Evolutionary conservation across 345 rosid species (phyloP), one percentile per base, ranked within the genome.

Genomic region (Eucalyptus pauciflora): DNA sequence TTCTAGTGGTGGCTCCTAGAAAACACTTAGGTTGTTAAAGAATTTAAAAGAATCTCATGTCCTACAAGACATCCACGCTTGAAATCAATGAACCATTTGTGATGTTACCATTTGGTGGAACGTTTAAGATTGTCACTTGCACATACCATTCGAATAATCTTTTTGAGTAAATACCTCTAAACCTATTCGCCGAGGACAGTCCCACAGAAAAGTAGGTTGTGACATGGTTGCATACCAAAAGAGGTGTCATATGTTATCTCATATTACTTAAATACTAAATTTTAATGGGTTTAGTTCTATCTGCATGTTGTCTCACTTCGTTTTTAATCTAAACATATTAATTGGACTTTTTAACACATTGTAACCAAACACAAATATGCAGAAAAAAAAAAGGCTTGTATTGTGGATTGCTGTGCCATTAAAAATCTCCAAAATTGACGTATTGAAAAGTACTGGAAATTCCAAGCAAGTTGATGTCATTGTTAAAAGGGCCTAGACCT

Each of bases 31-130:
- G 27, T 56, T 8, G 11, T 56, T 56, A 56, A 56, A 56, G 29
- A 56, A 56, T 9, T 56, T 56, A 9, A 56, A 56, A 56, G 62
- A 4, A 56, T 9, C 27, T 56, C 27, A 24, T 56, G 62, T 56
- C 62, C 25, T 20, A 2, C 27, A 24, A 1, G 0, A 20, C 27
- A 56, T 56, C 27, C 12, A 1, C 29, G 4, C 27, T 56, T 3
- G 5, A 56, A 56, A 56, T 56, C 27, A 24, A 22, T 56, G 62
- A 56, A 56, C 29, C 10, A 0, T 56, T 56, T 56, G 12, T 24
- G 1, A 3, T 56, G 27, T 56, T 24, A 24, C 6, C 5, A 9
- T 56, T 56, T 56, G 62, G 9, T 24, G 62, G 62, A 56, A 29
- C 0, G 0, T 22, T 56, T 56, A 6, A 56, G 62, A 56, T 4